A percentile compares a stretch with the other conserved stretches of the same genome.
Conservation (phyloP, 2,329 filamentous ascomycete species). For the Fusarium sp. region DNA sequence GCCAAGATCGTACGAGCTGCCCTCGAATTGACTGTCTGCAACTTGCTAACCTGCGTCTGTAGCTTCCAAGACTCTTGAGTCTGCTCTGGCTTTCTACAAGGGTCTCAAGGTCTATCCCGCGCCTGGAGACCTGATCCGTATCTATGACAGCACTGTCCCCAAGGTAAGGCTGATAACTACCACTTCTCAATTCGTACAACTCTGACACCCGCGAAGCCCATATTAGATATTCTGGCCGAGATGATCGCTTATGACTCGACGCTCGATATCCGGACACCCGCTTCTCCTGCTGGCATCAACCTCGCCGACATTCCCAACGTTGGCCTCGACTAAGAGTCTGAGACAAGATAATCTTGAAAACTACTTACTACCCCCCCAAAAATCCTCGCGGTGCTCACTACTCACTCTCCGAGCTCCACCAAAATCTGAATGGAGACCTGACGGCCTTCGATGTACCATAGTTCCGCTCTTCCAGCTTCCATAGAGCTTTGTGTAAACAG, state of each 20-base stretch:
- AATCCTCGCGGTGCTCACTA: constrained; percentile 15
- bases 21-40: neutral
- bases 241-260: constrained; percentile 94
- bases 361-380: constrained; percentile 13
- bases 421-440: constrained; percentile 42
- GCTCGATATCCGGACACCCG: constrained; percentile 66
- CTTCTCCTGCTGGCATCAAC: constrained; percentile 52
- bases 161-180: constrained; percentile 69
- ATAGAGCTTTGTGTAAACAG: constrained; percentile 57
- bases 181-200: neutral
- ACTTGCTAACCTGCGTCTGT: constrained; percentile 30
- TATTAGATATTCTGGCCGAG: constrained; percentile 95
- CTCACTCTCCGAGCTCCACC: constrained; percentile 14
- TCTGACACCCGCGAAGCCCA: constrained; percentile 67
- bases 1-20: constrained; percentile 76
- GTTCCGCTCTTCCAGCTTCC: constrained; percentile 50
- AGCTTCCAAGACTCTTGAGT: constrained; percentile 80
- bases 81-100: constrained; percentile 96
- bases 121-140: constrained; percentile 89
- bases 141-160: constrained; percentile 98
- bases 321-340: constrained; percentile 61
- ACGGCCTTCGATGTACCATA: constrained; percentile 54
- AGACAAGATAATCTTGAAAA: constrained; percentile 33
- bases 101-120: constrained; percentile 98
- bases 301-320: constrained; percentile 61